Evolutionary conservation across 306 rosid species (phyloP).

Genomic region (Amphicarpaea edgeworthii): DNA sequence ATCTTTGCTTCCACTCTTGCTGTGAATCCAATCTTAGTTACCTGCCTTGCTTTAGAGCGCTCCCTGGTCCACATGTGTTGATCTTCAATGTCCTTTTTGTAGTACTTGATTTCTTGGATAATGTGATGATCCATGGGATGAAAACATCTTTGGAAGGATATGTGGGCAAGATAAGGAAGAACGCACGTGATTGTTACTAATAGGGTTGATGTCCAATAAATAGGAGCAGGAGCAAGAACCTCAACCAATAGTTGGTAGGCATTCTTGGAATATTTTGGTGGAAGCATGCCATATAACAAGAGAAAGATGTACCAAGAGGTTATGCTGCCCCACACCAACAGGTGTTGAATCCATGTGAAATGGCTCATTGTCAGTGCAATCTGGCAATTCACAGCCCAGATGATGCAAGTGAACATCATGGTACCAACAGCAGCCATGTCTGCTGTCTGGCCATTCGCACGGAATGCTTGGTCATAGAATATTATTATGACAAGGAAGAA

Average conservation of each 20-base stretch:
- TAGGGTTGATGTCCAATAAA: conserved; percentile 79
- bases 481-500: conserved; percentile 83
- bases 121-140: conserved; percentile 95
- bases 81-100: conserved; percentile 81
- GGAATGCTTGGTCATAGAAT: conserved; percentile 87
- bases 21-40: conserved; percentile 90
- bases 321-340: conserved; percentile 90
- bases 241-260: conserved; percentile 80
- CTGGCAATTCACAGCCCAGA: conserved; percentile 97
- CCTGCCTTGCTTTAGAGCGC: conserved; percentile 86
- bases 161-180: conserved; percentile 87
- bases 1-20: conserved; percentile 96
- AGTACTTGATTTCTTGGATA: conserved; percentile 86
- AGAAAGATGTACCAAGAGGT: conserved; percentile 86
- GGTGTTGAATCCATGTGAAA: conserved; percentile 97
- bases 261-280: conserved; percentile 58
- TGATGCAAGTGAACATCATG: conserved; percentile 90
- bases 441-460: conserved; percentile 76
- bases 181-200: conserved; percentile 77
- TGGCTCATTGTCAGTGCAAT: conserved; percentile 97
- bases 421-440: conserved; percentile 93
- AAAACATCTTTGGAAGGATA: conserved; percentile 85
- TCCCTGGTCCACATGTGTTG: conserved; percentile 91
- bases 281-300: conserved; percentile 79
- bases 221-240: conserved; percentile 87